Conservation (phyloP, 2,329 filamentous ascomycete species). For the Talaromyces sp. region DNA sequence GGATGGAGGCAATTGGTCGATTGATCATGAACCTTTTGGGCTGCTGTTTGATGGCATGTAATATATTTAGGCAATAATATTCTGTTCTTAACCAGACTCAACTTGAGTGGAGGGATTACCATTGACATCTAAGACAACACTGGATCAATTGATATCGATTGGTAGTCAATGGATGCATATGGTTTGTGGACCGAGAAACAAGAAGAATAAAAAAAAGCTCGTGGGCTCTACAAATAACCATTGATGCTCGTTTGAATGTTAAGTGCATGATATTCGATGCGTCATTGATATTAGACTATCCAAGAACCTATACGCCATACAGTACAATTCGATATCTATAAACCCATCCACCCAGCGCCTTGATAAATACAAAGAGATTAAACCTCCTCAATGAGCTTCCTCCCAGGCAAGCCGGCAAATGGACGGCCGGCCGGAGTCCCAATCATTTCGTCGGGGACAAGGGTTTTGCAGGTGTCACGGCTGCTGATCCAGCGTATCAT, state of each 20-base stretch:
- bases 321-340: neutral
- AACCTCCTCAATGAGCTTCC: constrained; percentile 11
- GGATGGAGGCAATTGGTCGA: constrained; percentile 7
- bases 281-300: neutral
- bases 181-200: too few relatives aligned
- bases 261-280: neutral
- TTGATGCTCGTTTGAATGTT: neutral
- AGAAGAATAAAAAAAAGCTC: too few relatives aligned
- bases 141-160: too few relatives aligned
- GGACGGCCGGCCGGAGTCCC: constrained; percentile 37
- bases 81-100: neutral
- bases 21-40: constrained; percentile 11
- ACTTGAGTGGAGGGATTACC: too few relatives aligned
- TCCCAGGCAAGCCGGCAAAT: constrained; percentile 24
- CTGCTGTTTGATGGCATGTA: constrained; percentile 9
- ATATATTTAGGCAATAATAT: neutral
- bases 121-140: too few relatives aligned
- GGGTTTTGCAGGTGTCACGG: constrained; percentile 35
- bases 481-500: constrained; percentile 43
- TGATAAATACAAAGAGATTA: neutral
- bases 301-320: neutral
- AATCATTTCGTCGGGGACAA: constrained; percentile 45
- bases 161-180: too few relatives aligned
- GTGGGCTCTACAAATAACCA: too few relatives aligned
- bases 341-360: neutral